A percentile compares a stretch with the other conserved stretches of the same genome.
These are phyloP conservation scores for Vanrija humicola DNA, from an alignment of 1,284 basidiomycete species.

Conservation along the genomic window DNA sequence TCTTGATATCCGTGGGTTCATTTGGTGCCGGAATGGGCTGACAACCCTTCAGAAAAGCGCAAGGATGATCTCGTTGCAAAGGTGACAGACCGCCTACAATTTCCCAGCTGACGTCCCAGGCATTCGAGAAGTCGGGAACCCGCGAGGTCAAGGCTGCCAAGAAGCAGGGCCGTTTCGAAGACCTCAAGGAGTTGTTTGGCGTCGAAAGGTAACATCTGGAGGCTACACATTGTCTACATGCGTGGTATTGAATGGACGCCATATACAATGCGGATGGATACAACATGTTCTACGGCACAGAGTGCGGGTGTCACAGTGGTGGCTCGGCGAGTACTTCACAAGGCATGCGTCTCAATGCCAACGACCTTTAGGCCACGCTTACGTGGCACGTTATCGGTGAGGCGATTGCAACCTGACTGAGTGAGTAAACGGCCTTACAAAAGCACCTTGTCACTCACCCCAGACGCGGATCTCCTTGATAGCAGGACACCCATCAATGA, in stretches of 20 bases:
- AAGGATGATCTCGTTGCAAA: conserved; percentile 43
- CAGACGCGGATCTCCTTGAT: conserved; percentile 43
- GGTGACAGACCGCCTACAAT: conserved; percentile 6
- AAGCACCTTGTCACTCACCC: conserved; percentile 34
- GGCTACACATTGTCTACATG: too few species aligned
- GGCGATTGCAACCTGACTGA: conserved; percentile 42
- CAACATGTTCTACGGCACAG: too few species aligned
- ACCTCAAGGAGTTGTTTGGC: conserved; percentile 43
- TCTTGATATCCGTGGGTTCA: conserved; percentile 71
- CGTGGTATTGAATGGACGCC: too few species aligned
- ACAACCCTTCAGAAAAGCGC: conserved; percentile 29
- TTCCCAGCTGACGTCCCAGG: conserved; percentile 17
- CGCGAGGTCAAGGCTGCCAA: conserved; percentile 28
- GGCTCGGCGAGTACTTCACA: conserved; percentile 12
- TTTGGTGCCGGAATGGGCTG: neutral
- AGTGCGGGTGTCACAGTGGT: too few species aligned
- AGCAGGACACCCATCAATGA: conserved; percentile 57
- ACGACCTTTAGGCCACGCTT: conserved; percentile 47
- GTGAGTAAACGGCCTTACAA: neutral
- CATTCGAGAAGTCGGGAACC: conserved; percentile 41
- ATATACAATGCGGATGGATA: too few species aligned
- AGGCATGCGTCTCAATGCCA: conserved; percentile 49
- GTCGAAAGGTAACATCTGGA: neutral
- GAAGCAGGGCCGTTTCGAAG: conserved; percentile 41
- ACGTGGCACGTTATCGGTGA: conserved; percentile 45